Evolutionary conservation across 805 yeast genomes (phyloP).

Genomic region (Schwanniomyces occidentalis): DNA sequence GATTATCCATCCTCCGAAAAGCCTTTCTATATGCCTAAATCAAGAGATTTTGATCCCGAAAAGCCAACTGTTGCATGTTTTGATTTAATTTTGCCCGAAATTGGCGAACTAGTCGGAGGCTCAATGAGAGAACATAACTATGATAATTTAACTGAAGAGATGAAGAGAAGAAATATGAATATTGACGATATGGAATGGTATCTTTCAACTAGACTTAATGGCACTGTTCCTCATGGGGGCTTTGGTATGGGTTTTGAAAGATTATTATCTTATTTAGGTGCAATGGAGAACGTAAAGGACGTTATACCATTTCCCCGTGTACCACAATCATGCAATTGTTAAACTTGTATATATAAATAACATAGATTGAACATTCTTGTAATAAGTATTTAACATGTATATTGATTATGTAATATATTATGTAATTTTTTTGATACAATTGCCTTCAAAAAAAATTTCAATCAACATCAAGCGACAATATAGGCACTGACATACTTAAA

Average conservation of each 20-base stretch:
- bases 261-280: conserved; percentile 68
- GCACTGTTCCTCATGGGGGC: conserved; percentile 93
- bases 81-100: conserved; percentile 84
- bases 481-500: too few relatives aligned
- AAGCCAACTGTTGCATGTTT: conserved; percentile 78
- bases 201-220: conserved; percentile 66
- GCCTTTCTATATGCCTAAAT: conserved; percentile 87
- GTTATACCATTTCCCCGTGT: conserved; percentile 85
- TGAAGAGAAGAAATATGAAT: conserved; percentile 58
- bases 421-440: neutral
- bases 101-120: conserved; percentile 95
- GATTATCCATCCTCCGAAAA: conserved; percentile 79
- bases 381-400: neutral
- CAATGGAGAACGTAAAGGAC: conserved; percentile 79
- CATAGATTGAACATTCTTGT: neutral
- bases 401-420: neutral
- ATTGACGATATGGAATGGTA: conserved; percentile 75
- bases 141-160: conserved; percentile 46
- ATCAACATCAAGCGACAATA: too few relatives aligned
- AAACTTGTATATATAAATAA: conserved; percentile 7
- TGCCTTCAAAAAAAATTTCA: conserved; percentile 11
- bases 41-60: conserved; percentile 29
- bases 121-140: conserved; percentile 80
- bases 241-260: conserved; percentile 96
- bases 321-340: conserved; percentile 42